These are phyloP conservation scores for Backusella morwellensis DNA, from an alignment of 192 early-diverging fungal species.

Conservation along the genomic window DNA sequence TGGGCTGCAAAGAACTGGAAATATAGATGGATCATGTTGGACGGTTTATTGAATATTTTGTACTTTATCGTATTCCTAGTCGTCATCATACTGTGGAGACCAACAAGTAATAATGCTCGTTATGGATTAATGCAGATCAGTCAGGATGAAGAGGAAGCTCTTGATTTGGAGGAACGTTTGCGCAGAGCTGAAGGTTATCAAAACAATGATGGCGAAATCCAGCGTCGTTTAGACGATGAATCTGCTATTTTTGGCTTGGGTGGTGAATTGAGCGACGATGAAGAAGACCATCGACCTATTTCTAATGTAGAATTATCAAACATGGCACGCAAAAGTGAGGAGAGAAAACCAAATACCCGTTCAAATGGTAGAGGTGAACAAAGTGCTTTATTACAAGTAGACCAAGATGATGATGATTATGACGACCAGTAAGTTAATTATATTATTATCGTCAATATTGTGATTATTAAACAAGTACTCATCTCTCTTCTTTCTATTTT, in stretches of 20 bases:
- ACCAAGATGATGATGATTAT: conserved; percentile 41
- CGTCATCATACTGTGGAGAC: conserved; percentile 90
- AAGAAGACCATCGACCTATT: conserved; percentile 27
- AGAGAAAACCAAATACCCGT: background rate
- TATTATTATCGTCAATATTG: background rate
- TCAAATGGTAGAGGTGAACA: conserved; percentile 14
- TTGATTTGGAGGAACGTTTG: conserved; percentile 60
- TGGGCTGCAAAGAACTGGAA: conserved; percentile 81
- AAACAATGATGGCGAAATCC: conserved; percentile 35
- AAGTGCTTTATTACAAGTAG: conserved; percentile 22
- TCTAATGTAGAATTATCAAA: conserved; percentile 4
- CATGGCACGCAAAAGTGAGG: background rate
- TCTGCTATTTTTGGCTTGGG: conserved; percentile 61
- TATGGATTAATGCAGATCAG: conserved; percentile 87
- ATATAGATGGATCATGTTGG: conserved; percentile 88
- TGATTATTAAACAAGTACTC: background rate
- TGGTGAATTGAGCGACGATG: conserved; percentile 64
- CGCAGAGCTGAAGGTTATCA: conserved; percentile 45
- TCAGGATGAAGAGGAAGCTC: conserved; percentile 68
- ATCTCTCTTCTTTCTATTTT: conserved; percentile 11
- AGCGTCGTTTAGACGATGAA: conserved; percentile 39
- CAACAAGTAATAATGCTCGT: conserved; percentile 87
- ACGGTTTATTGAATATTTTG: conserved; percentile 90
- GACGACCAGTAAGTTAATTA: conserved; percentile 34
- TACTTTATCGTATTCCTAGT: conserved; percentile 78